A percentile compares a stretch with the other conserved stretches of the same genome.
phyloP scores from a whole-genome alignment of 31 red algal genomes.

The Odonthalia washingtoniensis region DNA sequence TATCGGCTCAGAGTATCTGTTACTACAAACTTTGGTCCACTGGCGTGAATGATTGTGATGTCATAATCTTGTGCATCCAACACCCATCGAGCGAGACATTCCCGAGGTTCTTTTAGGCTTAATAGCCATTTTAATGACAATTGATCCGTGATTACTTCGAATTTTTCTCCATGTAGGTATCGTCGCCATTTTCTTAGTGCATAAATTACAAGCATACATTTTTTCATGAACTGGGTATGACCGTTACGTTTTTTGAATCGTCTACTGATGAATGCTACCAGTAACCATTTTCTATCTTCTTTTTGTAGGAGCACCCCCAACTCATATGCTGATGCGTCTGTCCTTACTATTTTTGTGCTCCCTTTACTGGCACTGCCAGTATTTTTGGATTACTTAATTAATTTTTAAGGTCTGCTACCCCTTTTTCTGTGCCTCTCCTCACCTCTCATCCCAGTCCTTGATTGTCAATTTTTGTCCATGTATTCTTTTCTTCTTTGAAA shows the following conservation, averaged over 20 bases:
- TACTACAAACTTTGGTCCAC: constrained; percentile 23
- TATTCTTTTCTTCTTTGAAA: constrained; percentile 1
- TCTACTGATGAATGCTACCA: constrained; percentile 16
- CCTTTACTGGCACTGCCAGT: constrained; percentile 1
- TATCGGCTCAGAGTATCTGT: constrained; percentile 43
- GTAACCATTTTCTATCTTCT: background rate
- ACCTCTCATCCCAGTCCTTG: constrained; percentile 25
- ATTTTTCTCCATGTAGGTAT: constrained; percentile 40
- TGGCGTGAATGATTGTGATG: background rate
- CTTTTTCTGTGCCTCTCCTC: constrained; percentile 6
- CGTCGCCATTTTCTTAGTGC: constrained; percentile 20
- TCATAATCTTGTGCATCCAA: constrained; percentile 44
- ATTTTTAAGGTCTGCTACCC: background rate
- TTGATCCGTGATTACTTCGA: constrained; percentile 27
- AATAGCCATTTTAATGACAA: constrained; percentile 46
- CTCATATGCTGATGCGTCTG: constrained; percentile 34
- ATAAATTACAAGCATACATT: constrained; percentile 14
- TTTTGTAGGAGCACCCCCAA: constrained; percentile 21
- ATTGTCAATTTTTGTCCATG: constrained; percentile 31
- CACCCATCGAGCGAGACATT: constrained; percentile 19
- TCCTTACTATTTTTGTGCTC: constrained; percentile 22
- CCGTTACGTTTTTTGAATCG: background rate
- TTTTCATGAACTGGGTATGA: constrained; percentile 1
- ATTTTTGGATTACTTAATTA: constrained; percentile 15
- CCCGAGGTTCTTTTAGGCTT: constrained; percentile 15